Percentiles rank a stretch among this genome's conserved stretches.
phyloP scores from a whole-genome alignment of 345 rosid genomes.

The Salix caprea region DNA sequence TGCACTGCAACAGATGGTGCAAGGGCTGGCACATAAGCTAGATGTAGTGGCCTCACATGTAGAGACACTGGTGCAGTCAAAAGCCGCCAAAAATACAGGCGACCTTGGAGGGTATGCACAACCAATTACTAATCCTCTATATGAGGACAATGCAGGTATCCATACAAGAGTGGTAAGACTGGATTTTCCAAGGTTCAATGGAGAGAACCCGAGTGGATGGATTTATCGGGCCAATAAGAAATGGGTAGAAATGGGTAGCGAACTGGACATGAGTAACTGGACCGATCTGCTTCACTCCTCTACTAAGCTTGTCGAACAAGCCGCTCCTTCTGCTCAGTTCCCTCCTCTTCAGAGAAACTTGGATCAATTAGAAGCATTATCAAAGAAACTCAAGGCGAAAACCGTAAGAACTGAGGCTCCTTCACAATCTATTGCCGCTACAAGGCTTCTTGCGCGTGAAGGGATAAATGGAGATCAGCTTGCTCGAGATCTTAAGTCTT shows the following conservation, averaged over 20 bases:
- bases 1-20: too few species aligned
- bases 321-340: conserved; percentile 96
- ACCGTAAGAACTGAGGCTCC: conserved; percentile 84
- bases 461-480: conserved; percentile 98
- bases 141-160: too few species aligned
- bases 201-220: too few species aligned
- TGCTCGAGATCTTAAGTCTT: conserved; percentile 89
- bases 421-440: conserved; percentile 91
- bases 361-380: conserved; percentile 88
- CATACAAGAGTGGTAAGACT: too few species aligned
- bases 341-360: conserved; percentile 99
- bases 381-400: conserved; percentile 93
- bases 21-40: too few species aligned
- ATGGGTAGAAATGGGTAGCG: conserved; percentile 64
- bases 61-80: too few species aligned
- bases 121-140: too few species aligned
- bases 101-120: too few species aligned
- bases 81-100: too few species aligned
- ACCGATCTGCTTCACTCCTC: conserved; percentile 93
- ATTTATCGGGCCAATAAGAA: too few species aligned
- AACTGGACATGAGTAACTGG: conserved; percentile 79
- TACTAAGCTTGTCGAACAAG: conserved; percentile 90
- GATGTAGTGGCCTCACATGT: too few species aligned
- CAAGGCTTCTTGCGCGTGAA: conserved; percentile 95
- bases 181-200: too few species aligned